Evolutionary conservation across 2,329 filamentous ascomycete species (phyloP).

Genomic region (Phaeophleospora eucalypticola): DNA sequence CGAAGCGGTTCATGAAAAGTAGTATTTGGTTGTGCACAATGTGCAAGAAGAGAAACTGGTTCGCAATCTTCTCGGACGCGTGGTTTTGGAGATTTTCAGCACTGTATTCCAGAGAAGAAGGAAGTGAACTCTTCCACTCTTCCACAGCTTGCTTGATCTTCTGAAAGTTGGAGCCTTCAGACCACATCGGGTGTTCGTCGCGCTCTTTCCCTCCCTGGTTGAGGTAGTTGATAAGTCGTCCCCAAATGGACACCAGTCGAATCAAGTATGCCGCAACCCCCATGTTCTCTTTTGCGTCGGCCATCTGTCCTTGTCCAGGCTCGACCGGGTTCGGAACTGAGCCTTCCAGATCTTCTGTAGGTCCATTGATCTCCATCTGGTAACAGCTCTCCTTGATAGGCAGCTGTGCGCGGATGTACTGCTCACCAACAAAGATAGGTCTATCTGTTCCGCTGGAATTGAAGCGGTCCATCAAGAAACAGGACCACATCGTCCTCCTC

Average conservation of each 20-base stretch:
- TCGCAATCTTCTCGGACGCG: slow-evolving; percentile 76
- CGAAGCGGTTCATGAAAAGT: slow-evolving; percentile 85
- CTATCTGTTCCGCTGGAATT: slow-evolving; percentile 93
- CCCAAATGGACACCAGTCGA: slow-evolving; percentile 81
- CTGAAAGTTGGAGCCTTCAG: slow-evolving; percentile 70
- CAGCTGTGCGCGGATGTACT: slow-evolving; percentile 81
- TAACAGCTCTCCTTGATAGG: slow-evolving; percentile 89
- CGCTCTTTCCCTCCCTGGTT: slow-evolving; percentile 83
- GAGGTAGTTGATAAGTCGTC: slow-evolving; percentile 80
- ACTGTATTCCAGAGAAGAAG: slow-evolving; percentile 68
- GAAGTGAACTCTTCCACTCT: slow-evolving; percentile 65
- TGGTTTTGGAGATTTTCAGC: slow-evolving; percentile 80
- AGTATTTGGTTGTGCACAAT: slow-evolving; percentile 85
- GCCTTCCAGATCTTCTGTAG: slow-evolving; percentile 78
- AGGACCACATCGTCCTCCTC: slow-evolving; percentile 94
- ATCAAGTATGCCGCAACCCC: slow-evolving; percentile 90
- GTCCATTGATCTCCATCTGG: slow-evolving; percentile 82
- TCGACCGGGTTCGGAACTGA: slow-evolving; percentile 60
- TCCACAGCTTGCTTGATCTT: slow-evolving; percentile 67
- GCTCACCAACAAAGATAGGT: slow-evolving; percentile 85
- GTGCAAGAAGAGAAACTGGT: slow-evolving; percentile 90
- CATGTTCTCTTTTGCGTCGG: slow-evolving; percentile 77
- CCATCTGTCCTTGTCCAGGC: slow-evolving; percentile 60
- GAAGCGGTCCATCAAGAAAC: slow-evolving; percentile 95
- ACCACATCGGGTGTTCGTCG: slow-evolving; percentile 77